Base-by-base conservation (phyloP, 257 asterid genomes). In the Gentiana straminea region DNA sequence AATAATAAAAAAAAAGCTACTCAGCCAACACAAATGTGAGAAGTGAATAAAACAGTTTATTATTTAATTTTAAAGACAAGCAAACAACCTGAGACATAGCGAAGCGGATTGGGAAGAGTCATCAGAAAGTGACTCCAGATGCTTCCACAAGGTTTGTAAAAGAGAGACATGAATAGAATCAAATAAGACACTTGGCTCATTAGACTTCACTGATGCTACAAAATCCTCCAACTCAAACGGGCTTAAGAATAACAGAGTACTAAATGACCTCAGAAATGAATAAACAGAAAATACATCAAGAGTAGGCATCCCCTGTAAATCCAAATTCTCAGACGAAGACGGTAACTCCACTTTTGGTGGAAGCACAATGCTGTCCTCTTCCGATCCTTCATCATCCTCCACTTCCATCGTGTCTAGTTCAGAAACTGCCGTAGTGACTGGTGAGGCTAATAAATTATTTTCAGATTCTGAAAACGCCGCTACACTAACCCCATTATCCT, bases 251-350 rank as follows among this genome's bases (percentile, higher is more conserved):
- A 92, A 69, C 68, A 76, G 66, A 58, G 84, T 77, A 64, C 99
- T 88, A 70, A 92, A 92, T 57, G 99, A 88, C 76, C 99, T 84
- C 86, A 92, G 79, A 75, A 92, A 88, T 41, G 94, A 70, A 70
- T 88, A 92, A 60, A 92, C 77, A 63, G 90, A 83, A 71, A 88
- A 80, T 49, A 83, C 54, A 72, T 88, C 88, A 66, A 77, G 77
- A 64, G 69, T 72, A 43, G 94, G 73, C 71, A 83, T 80, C 70
- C 81, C 94, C 61, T 65, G 36, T 38, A 83, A 68, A 73, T 84
- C 74, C 70, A 86, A 66, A 67, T 64, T 54, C 63, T 80, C 61
- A 32, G 97, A 81, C 59, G 98, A 69, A 52, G 76, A 83, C 0
- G 99, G 99, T 66, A 92, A 68, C 63, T 83, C 84, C 72, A 75